phyloP scores from a whole-genome alignment of 1,284 basidiomycete species.

The Wolfiporia cocos region DNA sequence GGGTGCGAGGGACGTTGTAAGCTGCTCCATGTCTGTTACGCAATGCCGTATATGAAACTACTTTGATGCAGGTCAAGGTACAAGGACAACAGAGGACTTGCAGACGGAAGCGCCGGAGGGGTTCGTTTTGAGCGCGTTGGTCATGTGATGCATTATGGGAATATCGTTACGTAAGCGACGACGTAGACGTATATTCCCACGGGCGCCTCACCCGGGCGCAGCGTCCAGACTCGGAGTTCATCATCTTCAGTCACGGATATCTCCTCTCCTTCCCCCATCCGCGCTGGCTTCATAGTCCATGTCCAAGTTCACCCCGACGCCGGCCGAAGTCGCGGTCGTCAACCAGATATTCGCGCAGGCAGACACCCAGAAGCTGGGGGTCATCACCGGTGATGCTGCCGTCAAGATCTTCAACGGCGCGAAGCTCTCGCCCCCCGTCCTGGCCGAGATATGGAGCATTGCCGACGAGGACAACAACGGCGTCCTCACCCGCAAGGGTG shows the following conservation, averaged over 20 bases:
- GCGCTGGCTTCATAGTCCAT: constrained; percentile 31
- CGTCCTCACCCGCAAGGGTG: constrained; percentile 81
- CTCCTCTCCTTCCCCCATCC: neutral
- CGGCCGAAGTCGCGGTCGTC: constrained; percentile 61
- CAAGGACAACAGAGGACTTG: too few relatives aligned
- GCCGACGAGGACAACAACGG: constrained; percentile 93
- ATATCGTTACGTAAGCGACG: constrained; percentile 3
- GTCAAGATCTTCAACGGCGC: constrained; percentile 78
- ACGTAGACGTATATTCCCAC: neutral
- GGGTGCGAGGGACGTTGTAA: constrained; percentile 59
- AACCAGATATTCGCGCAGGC: constrained; percentile 63
- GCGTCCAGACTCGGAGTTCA: neutral
- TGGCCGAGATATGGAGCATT: constrained; percentile 93
- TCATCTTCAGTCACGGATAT: neutral
- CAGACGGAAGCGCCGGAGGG: neutral
- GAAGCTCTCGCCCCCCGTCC: constrained; percentile 66
- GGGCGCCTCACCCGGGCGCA: neutral
- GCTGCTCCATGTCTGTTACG: constrained; percentile 65
- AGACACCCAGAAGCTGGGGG: constrained; percentile 73
- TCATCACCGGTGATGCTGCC: constrained; percentile 82
- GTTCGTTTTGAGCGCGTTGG: constrained; percentile 19
- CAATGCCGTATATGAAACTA: too few relatives aligned
- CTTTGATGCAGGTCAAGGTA: too few relatives aligned
- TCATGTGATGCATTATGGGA: too few relatives aligned
- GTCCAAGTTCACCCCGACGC: constrained; percentile 62